Percentiles rank a stretch among this genome's conserved stretches.
phyloP scores from a whole-genome alignment of 2,329 filamentous ascomycete genomes.

The Colletotrichum sidae region DNA sequence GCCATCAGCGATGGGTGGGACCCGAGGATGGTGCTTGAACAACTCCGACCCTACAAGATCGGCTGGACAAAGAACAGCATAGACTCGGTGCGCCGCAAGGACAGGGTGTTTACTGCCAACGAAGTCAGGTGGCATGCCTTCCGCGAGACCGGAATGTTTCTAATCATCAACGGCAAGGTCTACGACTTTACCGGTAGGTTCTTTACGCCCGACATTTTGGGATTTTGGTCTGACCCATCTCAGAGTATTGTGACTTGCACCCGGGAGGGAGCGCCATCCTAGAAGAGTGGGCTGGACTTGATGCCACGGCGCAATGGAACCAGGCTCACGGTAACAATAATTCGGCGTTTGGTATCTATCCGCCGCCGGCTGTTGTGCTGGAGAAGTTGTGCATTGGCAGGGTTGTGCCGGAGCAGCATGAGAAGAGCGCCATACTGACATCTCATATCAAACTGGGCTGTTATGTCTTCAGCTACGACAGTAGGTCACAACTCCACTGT shows the following conservation, averaged over 20 bases:
- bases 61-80: not conserved
- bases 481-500: not conserved
- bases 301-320: not conserved
- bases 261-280: slow-evolving; percentile 9
- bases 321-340: not conserved
- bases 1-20: not conserved
- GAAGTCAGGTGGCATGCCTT: slow-evolving; percentile 23
- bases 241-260: slow-evolving; percentile 18
- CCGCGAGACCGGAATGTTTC: slow-evolving; percentile 6
- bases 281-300: not conserved
- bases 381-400: not conserved
- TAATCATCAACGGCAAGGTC: slow-evolving; percentile 10
- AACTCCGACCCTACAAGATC: not conserved
- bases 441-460: not conserved
- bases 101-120: not conserved
- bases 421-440: not conserved
- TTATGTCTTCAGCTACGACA: not conserved
- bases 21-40: not conserved
- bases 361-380: not conserved
- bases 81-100: not conserved
- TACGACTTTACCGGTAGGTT: slow-evolving; percentile 28
- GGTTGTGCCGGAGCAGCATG: not conserved
- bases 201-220: too few relatives aligned
- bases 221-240: not conserved
- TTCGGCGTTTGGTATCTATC: not conserved